A percentile compares a stretch with the other conserved stretches of the same genome.
phyloP scores from a whole-genome alignment of 257 asterid species.

The Hygrophila difformis region DNA sequence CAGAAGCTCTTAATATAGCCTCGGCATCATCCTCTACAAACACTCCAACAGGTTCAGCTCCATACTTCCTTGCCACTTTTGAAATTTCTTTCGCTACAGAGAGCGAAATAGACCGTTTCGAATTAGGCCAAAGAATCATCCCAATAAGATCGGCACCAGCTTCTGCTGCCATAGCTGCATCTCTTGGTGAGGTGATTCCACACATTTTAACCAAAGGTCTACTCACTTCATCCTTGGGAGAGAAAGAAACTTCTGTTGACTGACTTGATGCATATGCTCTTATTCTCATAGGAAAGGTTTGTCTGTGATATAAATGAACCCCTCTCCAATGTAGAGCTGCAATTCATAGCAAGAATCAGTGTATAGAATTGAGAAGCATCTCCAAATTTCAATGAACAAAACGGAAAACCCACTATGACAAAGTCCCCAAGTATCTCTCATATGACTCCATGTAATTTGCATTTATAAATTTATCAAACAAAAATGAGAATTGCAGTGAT shows the following conservation, averaged over 20 bases:
- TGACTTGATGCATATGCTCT: slow-evolving; percentile 24
- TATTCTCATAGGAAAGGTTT: slow-evolving; percentile 20
- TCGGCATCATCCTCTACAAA: slow-evolving; percentile 84
- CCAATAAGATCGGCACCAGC: slow-evolving; percentile 91
- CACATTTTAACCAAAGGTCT: slow-evolving; percentile 83
- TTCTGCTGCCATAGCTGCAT: slow-evolving; percentile 88
- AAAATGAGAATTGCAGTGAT: too few relatives aligned
- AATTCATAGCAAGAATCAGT: slow-evolving; percentile 5
- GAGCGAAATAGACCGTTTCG: slow-evolving; percentile 72
- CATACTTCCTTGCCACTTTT: slow-evolving; percentile 52
- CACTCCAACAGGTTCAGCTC: slow-evolving; percentile 89
- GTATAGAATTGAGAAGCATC: slow-evolving; percentile 3
- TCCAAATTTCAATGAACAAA: not conserved
- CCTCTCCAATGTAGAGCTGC: slow-evolving; percentile 31
- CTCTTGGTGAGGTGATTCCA: slow-evolving; percentile 78
- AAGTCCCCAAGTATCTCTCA: not conserved
- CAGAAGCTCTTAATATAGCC: slow-evolving; percentile 61
- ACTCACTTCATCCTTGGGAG: slow-evolving; percentile 23
- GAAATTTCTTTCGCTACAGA: slow-evolving; percentile 83
- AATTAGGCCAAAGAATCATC: slow-evolving; percentile 92
- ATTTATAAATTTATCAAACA: too few relatives aligned
- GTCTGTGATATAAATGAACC: slow-evolving; percentile 15
- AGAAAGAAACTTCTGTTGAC: slow-evolving; percentile 20
- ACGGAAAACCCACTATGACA: not conserved
- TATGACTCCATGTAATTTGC: too few relatives aligned